A percentile compares a stretch with the other conserved stretches of the same genome.
Conservation (phyloP, 495 filamentous ascomycete species). For the Penicillium atrosanguineum region DNA sequence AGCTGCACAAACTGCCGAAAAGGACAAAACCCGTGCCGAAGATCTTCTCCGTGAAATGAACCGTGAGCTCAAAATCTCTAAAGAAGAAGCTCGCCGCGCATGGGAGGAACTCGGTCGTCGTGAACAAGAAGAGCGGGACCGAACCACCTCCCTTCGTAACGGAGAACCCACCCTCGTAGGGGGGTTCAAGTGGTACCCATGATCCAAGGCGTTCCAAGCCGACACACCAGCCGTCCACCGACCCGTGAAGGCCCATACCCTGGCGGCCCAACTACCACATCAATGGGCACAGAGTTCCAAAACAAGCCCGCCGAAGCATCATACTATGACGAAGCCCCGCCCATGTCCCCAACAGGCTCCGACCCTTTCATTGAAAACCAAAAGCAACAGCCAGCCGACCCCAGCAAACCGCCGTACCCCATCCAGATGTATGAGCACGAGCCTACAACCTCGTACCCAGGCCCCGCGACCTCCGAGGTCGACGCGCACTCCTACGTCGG, state of each 20-base stretch:
- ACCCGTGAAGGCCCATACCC: conserved; percentile 47
- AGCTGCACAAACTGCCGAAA: conserved; percentile 60
- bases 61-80: conserved; percentile 88
- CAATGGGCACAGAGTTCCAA: conserved; percentile 24
- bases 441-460: conserved; percentile 31
- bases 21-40: conserved; percentile 65
- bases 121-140: conserved; percentile 93
- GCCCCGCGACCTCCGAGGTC: conserved; percentile 33
- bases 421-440: conserved; percentile 48
- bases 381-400: conserved; percentile 19
- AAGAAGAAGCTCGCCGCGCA: conserved; percentile 90
- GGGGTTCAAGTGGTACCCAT: conserved; percentile 95
- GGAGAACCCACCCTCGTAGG: conserved; percentile 88
- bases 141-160: conserved; percentile 77
- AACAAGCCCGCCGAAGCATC: conserved; percentile 28
- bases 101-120: conserved; percentile 96
- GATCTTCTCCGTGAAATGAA: conserved; percentile 80
- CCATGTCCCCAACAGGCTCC: conserved; percentile 52
- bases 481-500: conserved; percentile 53
- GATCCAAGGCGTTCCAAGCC: conserved; percentile 70
- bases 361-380: conserved; percentile 54
- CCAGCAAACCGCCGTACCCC: conserved; percentile 31
- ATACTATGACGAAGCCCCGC: conserved; percentile 42
- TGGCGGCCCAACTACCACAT: conserved; percentile 25
- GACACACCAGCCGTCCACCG: conserved; percentile 56